Evolutionary conservation across 208 protist species (phyloP), one percentile per base, ranked within the genome.

Genomic region (Crithidia fasciculata): DNA sequence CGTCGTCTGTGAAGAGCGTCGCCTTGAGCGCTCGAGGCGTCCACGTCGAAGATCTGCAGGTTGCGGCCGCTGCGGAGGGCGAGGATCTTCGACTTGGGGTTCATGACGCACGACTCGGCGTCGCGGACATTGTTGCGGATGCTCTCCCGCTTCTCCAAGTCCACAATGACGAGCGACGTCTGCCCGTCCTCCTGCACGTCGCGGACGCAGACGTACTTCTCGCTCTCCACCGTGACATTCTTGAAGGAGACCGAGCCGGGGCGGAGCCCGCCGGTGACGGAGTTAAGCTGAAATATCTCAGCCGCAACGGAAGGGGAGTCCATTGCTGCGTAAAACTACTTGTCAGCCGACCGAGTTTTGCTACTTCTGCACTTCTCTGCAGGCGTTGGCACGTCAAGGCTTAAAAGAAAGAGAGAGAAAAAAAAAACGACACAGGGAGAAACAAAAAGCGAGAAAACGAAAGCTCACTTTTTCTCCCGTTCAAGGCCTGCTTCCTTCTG

Each of bases 31-130:
- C n/a, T 87, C 62, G 97, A 97, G 73, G 98, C 91, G 37, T 99
- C 98, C 65, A 99, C 85, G 80, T 99, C 98, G 80, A 99, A 99
- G 72, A 99, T 97, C 87, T 99, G 99, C n/a, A 99, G 64, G 69
- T 94, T 95, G 45, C 93, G 85, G 49, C 90, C 95, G 53, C 97
- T 98, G 77, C 98, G 98, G 9, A 99, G 84, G 3, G 99, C 99
- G 39, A 99, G 85, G 41, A 99, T 95, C 73, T 99, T 97, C 19
- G 94, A 81, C 52, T 85, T 88, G 15, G 99, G 99, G 82, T 99
- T 98, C 99, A 99, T 99, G 59, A 99, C 98, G 16, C 98, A 98
- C 4, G 96, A 96, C 75, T 99, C 99, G 8, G 99, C 98, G 61
- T 99, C 98, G 49, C 88, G 96, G 58, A 99, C 98, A 72, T 98